Conservation (phyloP, 2,329 filamentous ascomycete species). For the Claviceps arundinis region DNA sequence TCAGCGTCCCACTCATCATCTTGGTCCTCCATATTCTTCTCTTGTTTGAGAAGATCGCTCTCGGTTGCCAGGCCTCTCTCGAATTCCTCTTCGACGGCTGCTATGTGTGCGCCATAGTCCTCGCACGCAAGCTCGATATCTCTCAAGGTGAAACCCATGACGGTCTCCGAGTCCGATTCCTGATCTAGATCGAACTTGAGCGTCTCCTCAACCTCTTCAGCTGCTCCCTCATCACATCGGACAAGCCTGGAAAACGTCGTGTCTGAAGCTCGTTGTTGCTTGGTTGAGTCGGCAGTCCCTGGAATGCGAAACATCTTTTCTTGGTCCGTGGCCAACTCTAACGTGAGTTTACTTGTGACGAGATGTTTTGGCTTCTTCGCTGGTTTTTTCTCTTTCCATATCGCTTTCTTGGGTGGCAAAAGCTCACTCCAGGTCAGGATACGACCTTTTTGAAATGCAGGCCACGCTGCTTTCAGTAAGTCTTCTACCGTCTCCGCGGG, state of each 20-base stretch:
- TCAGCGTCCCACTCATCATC: constrained; percentile 53
- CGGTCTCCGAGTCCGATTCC: constrained; percentile 46
- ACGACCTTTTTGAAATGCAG: constrained; percentile 62
- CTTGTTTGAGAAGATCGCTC: constrained; percentile 17
- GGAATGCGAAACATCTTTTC: constrained; percentile 74
- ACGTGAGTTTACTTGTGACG: constrained; percentile 72
- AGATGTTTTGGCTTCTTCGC: constrained; percentile 68
- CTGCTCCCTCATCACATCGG: constrained; percentile 27
- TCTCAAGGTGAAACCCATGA: constrained; percentile 63
- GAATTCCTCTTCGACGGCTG: constrained; percentile 29
- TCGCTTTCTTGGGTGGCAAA: constrained; percentile 66
- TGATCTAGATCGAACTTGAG: constrained; percentile 34
- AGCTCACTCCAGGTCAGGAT: constrained; percentile 71
- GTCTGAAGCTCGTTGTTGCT: constrained; percentile 41
- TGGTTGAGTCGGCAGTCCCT: constrained; percentile 40
- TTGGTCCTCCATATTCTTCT: constrained; percentile 22
- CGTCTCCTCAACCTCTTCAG: constrained; percentile 20
- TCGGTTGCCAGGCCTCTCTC: constrained; percentile 19
- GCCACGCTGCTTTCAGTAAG: constrained; percentile 66
- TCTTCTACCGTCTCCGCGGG: constrained; percentile 63
- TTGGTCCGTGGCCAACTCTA: constrained; percentile 77
- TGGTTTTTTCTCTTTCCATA: constrained; percentile 67
- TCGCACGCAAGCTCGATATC: constrained; percentile 78
- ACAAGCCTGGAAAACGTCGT: constrained; percentile 35
- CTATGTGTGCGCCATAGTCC: constrained; percentile 63